Conservation (phyloP, 208 protist species). For the Wallacemonas rigidus region DNA sequence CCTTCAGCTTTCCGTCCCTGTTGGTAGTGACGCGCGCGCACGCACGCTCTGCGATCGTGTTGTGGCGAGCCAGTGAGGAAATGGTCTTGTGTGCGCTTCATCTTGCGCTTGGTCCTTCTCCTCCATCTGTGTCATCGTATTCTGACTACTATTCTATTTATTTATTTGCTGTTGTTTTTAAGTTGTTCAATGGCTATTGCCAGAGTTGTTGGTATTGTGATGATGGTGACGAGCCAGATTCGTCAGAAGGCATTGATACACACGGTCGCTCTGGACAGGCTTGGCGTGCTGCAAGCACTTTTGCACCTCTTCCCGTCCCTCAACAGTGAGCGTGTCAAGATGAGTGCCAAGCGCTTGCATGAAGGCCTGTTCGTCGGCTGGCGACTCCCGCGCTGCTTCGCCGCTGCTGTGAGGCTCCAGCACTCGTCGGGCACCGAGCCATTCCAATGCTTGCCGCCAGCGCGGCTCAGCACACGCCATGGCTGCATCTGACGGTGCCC, state of each 20-base stretch:
- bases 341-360: background rate
- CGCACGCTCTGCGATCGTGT: no score
- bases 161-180: background rate
- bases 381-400: background rate
- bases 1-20: no score
- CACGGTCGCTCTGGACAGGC: no score
- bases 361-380: background rate
- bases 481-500: background rate
- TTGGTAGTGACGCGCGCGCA: no score
- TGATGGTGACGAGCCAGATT: background rate
- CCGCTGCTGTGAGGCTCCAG: background rate
- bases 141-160: background rate
- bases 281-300: background rate
- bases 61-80: no score
- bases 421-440: conserved; percentile 21
- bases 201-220: background rate
- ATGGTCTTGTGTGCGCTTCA: no score
- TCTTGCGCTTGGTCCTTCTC: no score
- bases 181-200: background rate
- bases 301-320: background rate
- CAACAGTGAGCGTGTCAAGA: background rate
- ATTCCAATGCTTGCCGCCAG: conserved; percentile 27
- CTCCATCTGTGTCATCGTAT: background rate
- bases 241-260: no score
- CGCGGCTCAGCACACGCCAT: background rate